phyloP scores from a whole-genome alignment of 2,329 filamentous ascomycete genomes.

The Calonectria pseudoturangicola region DNA sequence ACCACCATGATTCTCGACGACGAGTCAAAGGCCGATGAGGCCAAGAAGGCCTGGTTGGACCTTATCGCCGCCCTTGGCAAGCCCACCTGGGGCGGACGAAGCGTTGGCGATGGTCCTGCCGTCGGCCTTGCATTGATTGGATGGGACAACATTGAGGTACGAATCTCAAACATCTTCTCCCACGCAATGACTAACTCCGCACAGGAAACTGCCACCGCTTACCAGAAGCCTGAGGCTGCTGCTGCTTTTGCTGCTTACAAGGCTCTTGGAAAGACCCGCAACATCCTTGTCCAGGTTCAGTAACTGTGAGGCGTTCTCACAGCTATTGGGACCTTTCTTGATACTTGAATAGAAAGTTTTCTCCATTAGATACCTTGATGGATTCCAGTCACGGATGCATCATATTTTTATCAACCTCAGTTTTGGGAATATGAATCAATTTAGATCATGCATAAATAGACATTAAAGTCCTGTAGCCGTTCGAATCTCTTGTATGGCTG shows the following conservation, averaged over 20 bases:
- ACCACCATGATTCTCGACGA: constrained; percentile 33
- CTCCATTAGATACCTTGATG: background rate
- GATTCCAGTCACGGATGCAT: background rate
- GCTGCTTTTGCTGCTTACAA: constrained; percentile 34
- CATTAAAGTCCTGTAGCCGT: background rate
- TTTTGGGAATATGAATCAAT: background rate
- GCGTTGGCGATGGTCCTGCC: constrained; percentile 30
- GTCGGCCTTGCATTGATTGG: constrained; percentile 36
- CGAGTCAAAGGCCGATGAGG: constrained; percentile 13
- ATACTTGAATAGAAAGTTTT: background rate
- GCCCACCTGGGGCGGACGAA: constrained; percentile 34
- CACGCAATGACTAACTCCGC: background rate
- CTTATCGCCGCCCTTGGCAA: constrained; percentile 30
- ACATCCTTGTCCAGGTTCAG: constrained; percentile 30
- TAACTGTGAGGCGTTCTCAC: background rate
- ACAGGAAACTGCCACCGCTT: constrained; percentile 34
- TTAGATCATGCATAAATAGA: background rate
- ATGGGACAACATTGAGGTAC: constrained; percentile 41
- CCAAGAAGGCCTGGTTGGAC: constrained; percentile 30
- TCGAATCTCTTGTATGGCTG: no score
- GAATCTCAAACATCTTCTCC: background rate
- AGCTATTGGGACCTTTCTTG: background rate
- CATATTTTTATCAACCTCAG: background rate
- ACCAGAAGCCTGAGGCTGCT: constrained; percentile 32
- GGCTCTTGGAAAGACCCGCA: constrained; percentile 31